A percentile compares a stretch with the other conserved stretches of the same genome.
These are phyloP conservation scores for Zygnema circumcarinatum DNA, from an alignment of 139 green algal species.

Conservation along the genomic window DNA sequence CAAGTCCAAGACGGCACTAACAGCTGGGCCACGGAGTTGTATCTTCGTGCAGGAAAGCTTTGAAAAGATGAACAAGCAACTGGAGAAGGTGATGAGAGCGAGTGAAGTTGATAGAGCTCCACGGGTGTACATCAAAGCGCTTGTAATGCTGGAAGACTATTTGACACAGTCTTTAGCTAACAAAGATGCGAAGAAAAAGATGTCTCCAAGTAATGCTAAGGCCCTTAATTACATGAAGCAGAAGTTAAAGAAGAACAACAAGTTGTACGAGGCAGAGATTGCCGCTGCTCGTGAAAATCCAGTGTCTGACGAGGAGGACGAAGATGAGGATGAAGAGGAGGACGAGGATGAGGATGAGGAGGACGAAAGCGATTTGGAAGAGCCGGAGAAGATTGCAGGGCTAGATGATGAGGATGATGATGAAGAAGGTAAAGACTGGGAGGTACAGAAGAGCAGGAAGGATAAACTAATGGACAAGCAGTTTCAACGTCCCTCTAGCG, in stretches of 20 bases:
- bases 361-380: slow-evolving; percentile 35
- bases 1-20: too few species aligned
- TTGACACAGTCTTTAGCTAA: slow-evolving; percentile 73
- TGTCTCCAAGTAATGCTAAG: slow-evolving; percentile 91
- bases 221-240: slow-evolving; percentile 96
- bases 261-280: slow-evolving; percentile 63
- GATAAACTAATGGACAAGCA: slow-evolving; percentile 68
- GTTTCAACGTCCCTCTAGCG: slow-evolving; percentile 82
- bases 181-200: slow-evolving; percentile 93
- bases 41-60: slow-evolving; percentile 82
- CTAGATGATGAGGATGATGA: slow-evolving; percentile 63
- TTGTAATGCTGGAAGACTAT: slow-evolving; percentile 93
- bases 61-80: slow-evolving; percentile 97
- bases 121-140: slow-evolving; percentile 83
- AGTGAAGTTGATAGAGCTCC: slow-evolving; percentile 64
- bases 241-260: slow-evolving; percentile 95
- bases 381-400: slow-evolving; percentile 1
- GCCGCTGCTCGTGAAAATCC: slow-evolving; percentile 72
- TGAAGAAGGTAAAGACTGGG: slow-evolving; percentile 62
- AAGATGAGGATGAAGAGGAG: slow-evolving; percentile 62
- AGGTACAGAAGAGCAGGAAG: slow-evolving; percentile 70
- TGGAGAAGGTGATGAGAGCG: slow-evolving; percentile 80
- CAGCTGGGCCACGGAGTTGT: too few species aligned
- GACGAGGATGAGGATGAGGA: slow-evolving; percentile 62
- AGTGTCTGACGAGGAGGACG: slow-evolving; percentile 71